A percentile compares a stretch with the other conserved stretches of the same genome.
phyloP scores from a whole-genome alignment of 2,329 filamentous ascomycete species.

The Phyllosticta citrichinensis region DNA sequence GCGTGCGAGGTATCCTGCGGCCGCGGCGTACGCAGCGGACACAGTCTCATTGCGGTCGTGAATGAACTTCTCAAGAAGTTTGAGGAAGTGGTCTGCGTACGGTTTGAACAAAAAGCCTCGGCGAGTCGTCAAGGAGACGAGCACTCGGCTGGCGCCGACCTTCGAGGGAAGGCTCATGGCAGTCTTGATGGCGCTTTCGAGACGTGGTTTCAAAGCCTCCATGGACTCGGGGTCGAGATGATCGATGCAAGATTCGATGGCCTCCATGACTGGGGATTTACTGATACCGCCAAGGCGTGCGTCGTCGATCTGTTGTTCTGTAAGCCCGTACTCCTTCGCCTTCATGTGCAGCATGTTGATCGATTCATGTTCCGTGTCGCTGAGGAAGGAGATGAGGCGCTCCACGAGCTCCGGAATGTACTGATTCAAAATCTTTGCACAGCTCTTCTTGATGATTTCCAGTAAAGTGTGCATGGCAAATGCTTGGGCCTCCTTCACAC shows the following conservation, averaged over 20 bases:
- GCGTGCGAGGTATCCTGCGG: conserved; percentile 74
- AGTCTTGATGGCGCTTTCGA: conserved; percentile 72
- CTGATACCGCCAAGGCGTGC: conserved; percentile 72
- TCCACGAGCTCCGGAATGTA: conserved; percentile 77
- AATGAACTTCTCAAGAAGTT: conserved; percentile 67
- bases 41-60: conserved; percentile 92
- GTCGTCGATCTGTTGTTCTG: conserved; percentile 82
- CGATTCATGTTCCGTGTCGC: conserved; percentile 76
- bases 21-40: conserved; percentile 75
- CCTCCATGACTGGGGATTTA: conserved; percentile 81
- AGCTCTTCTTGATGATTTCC: conserved; percentile 79
- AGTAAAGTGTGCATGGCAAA: conserved; percentile 75
- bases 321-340: conserved; percentile 72
- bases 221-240: conserved; percentile 72
- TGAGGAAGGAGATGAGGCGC: conserved; percentile 70
- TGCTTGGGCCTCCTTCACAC: conserved; percentile 73
- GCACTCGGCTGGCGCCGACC: conserved; percentile 75
- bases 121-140: conserved; percentile 75
- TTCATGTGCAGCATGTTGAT: conserved; percentile 92
- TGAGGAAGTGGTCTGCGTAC: conserved; percentile 66
- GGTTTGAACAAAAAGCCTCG: conserved; percentile 65
- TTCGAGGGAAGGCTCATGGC: conserved; percentile 90
- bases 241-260: conserved; percentile 80
- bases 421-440: conserved; percentile 62
- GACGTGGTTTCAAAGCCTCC: conserved; percentile 56